These are phyloP conservation scores for Incumbomyces lentus DNA, from an alignment of 2,329 filamentous ascomycete genomes.

Conservation along the genomic window DNA sequence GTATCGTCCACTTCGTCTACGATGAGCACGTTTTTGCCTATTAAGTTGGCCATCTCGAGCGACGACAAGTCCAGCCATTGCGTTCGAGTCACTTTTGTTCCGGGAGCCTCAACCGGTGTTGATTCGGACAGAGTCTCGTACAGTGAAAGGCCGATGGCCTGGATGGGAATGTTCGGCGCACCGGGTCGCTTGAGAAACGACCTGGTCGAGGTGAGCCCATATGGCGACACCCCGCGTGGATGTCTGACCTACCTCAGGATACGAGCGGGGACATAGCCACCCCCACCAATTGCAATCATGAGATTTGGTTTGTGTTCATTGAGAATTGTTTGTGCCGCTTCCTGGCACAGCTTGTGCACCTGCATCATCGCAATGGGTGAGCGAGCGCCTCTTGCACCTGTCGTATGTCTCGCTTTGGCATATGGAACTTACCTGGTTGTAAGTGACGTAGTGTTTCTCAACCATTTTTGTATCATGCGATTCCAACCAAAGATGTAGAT, in stretches of 20 bases:
- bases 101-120: slow-evolving; percentile 60
- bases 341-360: slow-evolving; percentile 96
- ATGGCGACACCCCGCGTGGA: background rate
- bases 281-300: slow-evolving; percentile 96
- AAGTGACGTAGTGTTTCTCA: slow-evolving; percentile 80
- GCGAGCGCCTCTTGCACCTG: too few relatives aligned
- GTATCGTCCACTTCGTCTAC: slow-evolving; percentile 96
- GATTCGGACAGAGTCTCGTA: slow-evolving; percentile 71
- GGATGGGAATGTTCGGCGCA: slow-evolving; percentile 91
- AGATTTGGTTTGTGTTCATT: slow-evolving; percentile 81
- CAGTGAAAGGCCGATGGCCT: slow-evolving; percentile 94
- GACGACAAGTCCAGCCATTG: slow-evolving; percentile 93
- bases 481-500: too few relatives aligned
- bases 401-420: background rate
- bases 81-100: slow-evolving; percentile 90
- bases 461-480: slow-evolving; percentile 44
- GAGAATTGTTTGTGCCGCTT: slow-evolving; percentile 70
- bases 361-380: slow-evolving; percentile 28
- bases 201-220: slow-evolving; percentile 22
- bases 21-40: slow-evolving; percentile 84
- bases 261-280: slow-evolving; percentile 91
- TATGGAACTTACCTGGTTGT: slow-evolving; percentile 64
- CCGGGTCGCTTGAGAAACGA: slow-evolving; percentile 90
- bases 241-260: slow-evolving; percentile 60
- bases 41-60: slow-evolving; percentile 76